These are phyloP conservation scores for Xylariaceae sp. DNA, from an alignment of 2,329 filamentous ascomycete species.

Conservation along the genomic window DNA sequence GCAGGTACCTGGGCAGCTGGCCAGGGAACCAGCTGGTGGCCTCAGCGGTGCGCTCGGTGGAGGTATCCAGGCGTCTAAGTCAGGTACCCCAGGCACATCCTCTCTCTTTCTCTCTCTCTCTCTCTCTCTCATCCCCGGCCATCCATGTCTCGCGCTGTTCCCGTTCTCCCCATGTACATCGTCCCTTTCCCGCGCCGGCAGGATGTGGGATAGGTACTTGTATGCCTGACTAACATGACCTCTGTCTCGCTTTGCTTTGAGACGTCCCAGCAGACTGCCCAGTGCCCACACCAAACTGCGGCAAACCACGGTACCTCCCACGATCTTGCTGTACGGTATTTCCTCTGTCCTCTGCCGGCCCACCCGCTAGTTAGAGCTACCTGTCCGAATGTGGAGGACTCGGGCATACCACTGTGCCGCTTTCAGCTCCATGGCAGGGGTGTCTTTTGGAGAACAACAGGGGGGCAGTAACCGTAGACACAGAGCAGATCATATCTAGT, in stretches of 20 bases:
- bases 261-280: neutral
- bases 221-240: slow-evolving; percentile 9
- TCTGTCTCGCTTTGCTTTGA: slow-evolving; percentile 16
- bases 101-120: neutral
- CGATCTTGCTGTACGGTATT: slow-evolving; percentile 2
- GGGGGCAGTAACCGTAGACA: slow-evolving; percentile 3
- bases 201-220: slow-evolving; percentile 4
- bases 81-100: no score
- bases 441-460: slow-evolving; percentile 17
- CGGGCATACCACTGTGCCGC: slow-evolving; percentile 15
- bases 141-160: slow-evolving; percentile 10
- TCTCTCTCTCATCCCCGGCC: neutral
- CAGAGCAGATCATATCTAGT: no score
- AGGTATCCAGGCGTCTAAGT: no score
- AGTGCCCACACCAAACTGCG: neutral
- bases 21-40: no score
- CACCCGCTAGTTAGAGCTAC: slow-evolving; percentile 13
- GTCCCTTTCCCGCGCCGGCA: neutral
- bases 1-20: no score
- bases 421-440: slow-evolving; percentile 21
- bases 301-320: neutral
- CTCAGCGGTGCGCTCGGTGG: no score
- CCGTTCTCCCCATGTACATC: slow-evolving; percentile 8
- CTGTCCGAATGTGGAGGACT: slow-evolving; percentile 17
- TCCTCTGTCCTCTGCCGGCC: slow-evolving; percentile 15